These are phyloP conservation scores for Cryphonectria carpinicola DNA, from an alignment of 2,329 filamentous ascomycete genomes.

Conservation along the genomic window DNA sequence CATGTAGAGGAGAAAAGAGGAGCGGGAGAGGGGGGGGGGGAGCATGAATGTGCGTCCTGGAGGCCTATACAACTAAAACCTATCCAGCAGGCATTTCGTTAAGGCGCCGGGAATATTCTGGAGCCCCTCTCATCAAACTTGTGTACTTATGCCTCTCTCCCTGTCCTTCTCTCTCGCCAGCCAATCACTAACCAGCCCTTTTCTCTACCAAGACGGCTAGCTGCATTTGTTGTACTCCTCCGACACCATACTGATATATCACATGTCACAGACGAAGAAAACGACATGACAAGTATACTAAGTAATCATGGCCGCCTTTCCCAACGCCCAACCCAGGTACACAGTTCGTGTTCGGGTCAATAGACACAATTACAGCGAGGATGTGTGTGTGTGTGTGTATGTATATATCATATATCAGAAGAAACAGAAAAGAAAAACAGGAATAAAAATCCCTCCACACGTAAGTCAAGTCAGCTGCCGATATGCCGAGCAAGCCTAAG, in stretches of 20 bases:
- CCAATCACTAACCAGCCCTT: not conserved
- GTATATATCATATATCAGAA: not conserved
- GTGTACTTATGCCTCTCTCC: not conserved
- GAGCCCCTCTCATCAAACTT: constrained; percentile 1
- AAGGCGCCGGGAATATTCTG: not conserved
- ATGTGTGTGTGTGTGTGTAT: not conserved
- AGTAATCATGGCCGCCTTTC: not conserved
- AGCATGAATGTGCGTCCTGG: not conserved
- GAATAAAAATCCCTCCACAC: not conserved
- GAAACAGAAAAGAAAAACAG: not conserved
- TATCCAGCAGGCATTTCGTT: not conserved
- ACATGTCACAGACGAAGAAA: not conserved
- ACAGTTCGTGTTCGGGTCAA: not conserved
- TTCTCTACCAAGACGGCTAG: not conserved
- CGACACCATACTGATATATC: not conserved
- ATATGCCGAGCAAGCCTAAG: not conserved
- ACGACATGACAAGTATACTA: not conserved
- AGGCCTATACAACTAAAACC: not conserved
- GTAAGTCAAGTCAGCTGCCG: not conserved
- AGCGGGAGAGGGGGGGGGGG: not conserved
- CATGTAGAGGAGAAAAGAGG: not conserved
- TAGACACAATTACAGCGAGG: not conserved
- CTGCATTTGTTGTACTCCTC: not conserved
- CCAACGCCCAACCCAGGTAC: not conserved
- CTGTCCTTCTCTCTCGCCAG: no score